phyloP scores from a whole-genome alignment of 148 eudicot genomes.

The Camellia sinensis region DNA sequence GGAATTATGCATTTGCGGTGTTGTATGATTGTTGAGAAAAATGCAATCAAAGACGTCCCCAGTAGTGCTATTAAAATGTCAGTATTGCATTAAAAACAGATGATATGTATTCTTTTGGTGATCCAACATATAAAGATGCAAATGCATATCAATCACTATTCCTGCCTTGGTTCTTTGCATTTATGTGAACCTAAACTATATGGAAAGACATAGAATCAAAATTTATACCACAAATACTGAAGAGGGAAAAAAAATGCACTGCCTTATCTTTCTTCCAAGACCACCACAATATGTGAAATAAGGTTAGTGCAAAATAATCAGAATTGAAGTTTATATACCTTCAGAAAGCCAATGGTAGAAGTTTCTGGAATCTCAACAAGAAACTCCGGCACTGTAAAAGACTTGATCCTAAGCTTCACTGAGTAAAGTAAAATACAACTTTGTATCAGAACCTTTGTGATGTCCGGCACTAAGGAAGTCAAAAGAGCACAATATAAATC shows the following conservation, averaged over 20 bases:
- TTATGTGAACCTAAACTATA: too few species aligned
- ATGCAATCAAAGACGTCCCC: too few species aligned
- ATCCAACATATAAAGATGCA: too few species aligned
- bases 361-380: slow-evolving; percentile 74
- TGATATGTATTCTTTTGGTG: too few species aligned
- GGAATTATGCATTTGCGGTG: too few species aligned
- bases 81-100: too few species aligned
- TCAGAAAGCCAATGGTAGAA: slow-evolving; percentile 64
- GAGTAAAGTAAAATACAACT: slow-evolving; percentile 35
- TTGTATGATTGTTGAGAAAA: too few species aligned
- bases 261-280: background rate
- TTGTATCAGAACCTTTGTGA: slow-evolving; percentile 24
- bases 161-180: too few species aligned
- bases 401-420: slow-evolving; percentile 81
- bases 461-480: slow-evolving; percentile 13
- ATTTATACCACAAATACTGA: too few species aligned
- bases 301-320: background rate
- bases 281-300: background rate
- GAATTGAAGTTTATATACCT: slow-evolving; percentile 31
- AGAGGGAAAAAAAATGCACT: background rate
- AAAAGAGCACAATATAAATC: slow-evolving; percentile 18
- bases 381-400: slow-evolving; percentile 75
- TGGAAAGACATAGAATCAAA: too few species aligned
- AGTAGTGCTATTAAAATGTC: too few species aligned
- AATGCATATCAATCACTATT: too few species aligned